These are phyloP conservation scores for Porodaedalea pini DNA, from an alignment of 1,284 basidiomycete genomes.

Conservation along the genomic window DNA sequence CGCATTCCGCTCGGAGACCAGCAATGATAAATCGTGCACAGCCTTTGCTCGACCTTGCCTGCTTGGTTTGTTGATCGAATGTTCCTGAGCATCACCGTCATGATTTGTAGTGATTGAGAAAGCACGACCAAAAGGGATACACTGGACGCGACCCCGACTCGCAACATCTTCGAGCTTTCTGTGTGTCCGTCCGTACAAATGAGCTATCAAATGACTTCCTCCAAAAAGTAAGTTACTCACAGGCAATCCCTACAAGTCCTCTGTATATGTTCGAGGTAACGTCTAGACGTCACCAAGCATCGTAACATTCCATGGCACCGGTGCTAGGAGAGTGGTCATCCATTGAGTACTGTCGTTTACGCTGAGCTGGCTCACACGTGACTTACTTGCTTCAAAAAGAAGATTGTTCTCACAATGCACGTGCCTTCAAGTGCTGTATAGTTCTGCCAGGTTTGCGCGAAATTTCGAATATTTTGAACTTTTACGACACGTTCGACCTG, in stretches of 20 bases:
- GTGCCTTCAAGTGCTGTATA: slow-evolving; percentile 30
- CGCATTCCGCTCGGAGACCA: slow-evolving; percentile 29
- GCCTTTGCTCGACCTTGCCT: slow-evolving; percentile 18
- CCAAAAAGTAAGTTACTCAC: not conserved
- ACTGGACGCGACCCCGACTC: too few species aligned
- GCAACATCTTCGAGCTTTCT: too few species aligned
- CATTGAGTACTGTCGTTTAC: not conserved
- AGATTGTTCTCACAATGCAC: slow-evolving; percentile 23
- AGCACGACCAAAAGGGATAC: not conserved
- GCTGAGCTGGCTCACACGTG: slow-evolving; percentile 15
- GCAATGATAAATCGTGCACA: slow-evolving; percentile 27
- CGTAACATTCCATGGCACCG: slow-evolving; percentile 55
- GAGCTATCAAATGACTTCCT: not conserved
- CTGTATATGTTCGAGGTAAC: slow-evolving; percentile 26
- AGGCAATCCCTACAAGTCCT: too few species aligned
- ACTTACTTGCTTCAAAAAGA: not conserved
- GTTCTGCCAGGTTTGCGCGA: slow-evolving; percentile 21
- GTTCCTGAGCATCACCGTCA: not conserved
- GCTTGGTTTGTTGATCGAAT: not conserved
- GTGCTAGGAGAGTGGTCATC: slow-evolving; percentile 3
- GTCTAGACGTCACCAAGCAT: slow-evolving; percentile 40
- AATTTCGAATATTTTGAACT: not conserved
- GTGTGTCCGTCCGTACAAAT: too few species aligned
- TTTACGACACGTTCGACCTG: slow-evolving; percentile 22
- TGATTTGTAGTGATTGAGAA: not conserved